phyloP scores from a whole-genome alignment of 306 rosid genomes.

The Corylus americana region DNA sequence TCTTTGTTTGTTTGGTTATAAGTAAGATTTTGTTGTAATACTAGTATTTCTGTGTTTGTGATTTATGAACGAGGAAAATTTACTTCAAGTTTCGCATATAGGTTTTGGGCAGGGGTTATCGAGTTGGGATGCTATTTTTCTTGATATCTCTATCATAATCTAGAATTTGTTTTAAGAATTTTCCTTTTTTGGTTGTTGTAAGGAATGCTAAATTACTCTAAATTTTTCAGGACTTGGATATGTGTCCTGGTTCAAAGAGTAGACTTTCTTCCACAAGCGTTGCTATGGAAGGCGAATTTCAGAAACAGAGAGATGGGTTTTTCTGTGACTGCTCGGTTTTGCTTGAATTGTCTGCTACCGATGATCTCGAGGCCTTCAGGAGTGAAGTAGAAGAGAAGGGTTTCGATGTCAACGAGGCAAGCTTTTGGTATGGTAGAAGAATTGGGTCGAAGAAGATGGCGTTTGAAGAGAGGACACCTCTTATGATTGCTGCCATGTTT shows the following conservation, averaged over 20 bases:
- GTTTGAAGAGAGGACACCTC: constrained; percentile 80
- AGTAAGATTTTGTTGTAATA: neutral
- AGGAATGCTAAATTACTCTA: constrained; percentile 27
- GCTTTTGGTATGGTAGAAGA: constrained; percentile 91
- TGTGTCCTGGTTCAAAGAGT: constrained; percentile 70
- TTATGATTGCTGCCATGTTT: constrained; percentile 89
- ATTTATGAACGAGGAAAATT: neutral
- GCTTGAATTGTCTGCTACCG: constrained; percentile 82
- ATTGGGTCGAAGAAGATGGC: constrained; percentile 94
- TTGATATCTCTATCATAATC: neutral
- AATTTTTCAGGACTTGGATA: constrained; percentile 62
- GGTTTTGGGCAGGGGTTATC: neutral
- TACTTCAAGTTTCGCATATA: neutral
- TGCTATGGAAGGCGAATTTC: constrained; percentile 64
- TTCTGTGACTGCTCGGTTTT: constrained; percentile 43
- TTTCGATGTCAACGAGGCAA: constrained; percentile 54
- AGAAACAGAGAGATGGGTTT: constrained; percentile 45
- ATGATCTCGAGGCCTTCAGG: constrained; percentile 71
- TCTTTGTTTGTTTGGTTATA: constrained; percentile 18
- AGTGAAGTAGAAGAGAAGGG: constrained; percentile 72
- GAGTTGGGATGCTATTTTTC: neutral
- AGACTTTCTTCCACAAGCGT: constrained; percentile 46
- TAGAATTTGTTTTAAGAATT: neutral
- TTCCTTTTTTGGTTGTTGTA: neutral
- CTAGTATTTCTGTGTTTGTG: neutral